These are phyloP conservation scores for Geotrichum histeridarum DNA, from an alignment of 1,139 yeast genomes.

Conservation along the genomic window DNA sequence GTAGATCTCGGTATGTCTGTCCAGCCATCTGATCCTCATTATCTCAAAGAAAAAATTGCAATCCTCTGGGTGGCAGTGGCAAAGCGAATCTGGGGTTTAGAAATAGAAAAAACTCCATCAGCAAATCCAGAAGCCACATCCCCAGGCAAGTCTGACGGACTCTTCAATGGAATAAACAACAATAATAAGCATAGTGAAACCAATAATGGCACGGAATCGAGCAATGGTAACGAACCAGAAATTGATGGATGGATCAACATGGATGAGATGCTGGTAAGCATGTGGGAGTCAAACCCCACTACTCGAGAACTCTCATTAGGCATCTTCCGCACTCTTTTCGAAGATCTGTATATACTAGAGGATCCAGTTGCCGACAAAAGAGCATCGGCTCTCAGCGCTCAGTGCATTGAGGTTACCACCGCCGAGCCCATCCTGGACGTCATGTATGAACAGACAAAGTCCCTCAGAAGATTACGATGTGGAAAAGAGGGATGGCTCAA, in stretches of 20 bases:
- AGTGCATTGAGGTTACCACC: conserved; percentile 77
- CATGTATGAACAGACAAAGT: conserved; percentile 62
- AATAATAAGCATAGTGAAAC: conserved; percentile 4
- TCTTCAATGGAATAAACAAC: conserved; percentile 9
- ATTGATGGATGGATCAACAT: conserved; percentile 80
- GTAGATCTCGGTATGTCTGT: conserved; percentile 66
- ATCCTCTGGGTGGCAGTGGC: conserved; percentile 88
- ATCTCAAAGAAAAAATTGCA: conserved; percentile 82
- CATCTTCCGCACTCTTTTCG: conserved; percentile 80
- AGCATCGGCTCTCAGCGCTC: conserved; percentile 69
- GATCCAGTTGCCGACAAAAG: conserved; percentile 86
- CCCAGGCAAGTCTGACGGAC: conserved; percentile 1
- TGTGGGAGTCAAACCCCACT: conserved; percentile 65
- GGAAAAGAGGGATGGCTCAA: conserved; percentile 82
- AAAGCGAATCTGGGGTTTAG: conserved; percentile 85
- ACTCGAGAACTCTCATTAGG: conserved; percentile 71
- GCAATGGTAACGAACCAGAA: not conserved
- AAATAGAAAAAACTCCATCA: conserved; percentile 13
- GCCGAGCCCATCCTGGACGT: conserved; percentile 60
- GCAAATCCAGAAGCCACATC: not conserved
- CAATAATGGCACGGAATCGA: not conserved
- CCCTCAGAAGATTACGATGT: conserved; percentile 39
- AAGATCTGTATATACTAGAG: conserved; percentile 87
- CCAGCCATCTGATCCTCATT: conserved; percentile 71
- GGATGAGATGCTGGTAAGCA: conserved; percentile 68